Percentiles rank a stretch among this genome's conserved stretches.
Conservation (phyloP, 257 asterid species). For the Gardenia jasminoides region DNA sequence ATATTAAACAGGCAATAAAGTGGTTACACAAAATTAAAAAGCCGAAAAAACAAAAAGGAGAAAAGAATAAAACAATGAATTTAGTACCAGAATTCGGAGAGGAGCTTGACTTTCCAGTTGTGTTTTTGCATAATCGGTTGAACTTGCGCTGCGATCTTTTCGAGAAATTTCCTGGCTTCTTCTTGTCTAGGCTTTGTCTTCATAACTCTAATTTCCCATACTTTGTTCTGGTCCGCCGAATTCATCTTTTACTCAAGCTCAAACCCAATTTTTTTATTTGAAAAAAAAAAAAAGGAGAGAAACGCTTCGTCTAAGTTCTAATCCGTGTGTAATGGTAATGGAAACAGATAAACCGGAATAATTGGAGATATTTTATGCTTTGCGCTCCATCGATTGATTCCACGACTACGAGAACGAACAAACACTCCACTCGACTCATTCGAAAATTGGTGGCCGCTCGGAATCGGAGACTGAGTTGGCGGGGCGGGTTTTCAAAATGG, state of each 20-base stretch:
- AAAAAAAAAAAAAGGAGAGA: too few relatives aligned
- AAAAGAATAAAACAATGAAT: too few relatives aligned
- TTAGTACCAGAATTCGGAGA: constrained; percentile 76
- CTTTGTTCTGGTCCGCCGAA: constrained; percentile 63
- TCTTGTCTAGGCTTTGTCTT: constrained; percentile 69
- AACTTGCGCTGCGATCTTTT: constrained; percentile 73
- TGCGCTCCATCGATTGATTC: too few relatives aligned
- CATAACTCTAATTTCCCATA: constrained; percentile 81
- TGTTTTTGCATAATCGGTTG: constrained; percentile 94
- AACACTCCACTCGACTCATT: neutral
- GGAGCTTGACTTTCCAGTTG: constrained; percentile 85
- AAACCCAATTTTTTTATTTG: constrained; percentile 19
- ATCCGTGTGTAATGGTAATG: too few relatives aligned
- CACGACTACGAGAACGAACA: too few relatives aligned
- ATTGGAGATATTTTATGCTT: too few relatives aligned
- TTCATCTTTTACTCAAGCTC: constrained; percentile 38
- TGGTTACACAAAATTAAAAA: neutral
- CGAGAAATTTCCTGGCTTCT: constrained; percentile 67
- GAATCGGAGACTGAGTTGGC: too few relatives aligned
- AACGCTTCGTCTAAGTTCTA: too few relatives aligned
- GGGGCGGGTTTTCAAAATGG: constrained; percentile 8
- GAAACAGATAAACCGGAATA: too few relatives aligned
- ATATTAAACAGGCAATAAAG: neutral
- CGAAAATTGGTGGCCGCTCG: too few relatives aligned
- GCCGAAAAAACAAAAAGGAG: too few relatives aligned